phyloP scores from a whole-genome alignment of 2,329 filamentous ascomycete species.

The Aspergillus novofumigatus region DNA sequence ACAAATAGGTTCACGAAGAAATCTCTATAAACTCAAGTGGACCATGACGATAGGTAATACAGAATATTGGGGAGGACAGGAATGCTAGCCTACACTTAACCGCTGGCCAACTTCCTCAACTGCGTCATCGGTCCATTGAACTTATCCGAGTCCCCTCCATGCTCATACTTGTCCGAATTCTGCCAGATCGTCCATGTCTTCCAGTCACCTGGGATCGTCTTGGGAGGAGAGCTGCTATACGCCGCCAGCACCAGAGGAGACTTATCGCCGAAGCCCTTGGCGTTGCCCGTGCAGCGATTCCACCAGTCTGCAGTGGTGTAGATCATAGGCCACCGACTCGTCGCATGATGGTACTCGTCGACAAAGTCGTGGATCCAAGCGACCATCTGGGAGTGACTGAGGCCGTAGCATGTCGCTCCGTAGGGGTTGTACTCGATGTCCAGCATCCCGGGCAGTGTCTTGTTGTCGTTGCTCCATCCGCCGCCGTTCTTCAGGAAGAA shows the following conservation, averaged over 20 bases:
- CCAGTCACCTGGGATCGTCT: constrained; percentile 47
- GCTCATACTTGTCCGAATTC: constrained; percentile 13
- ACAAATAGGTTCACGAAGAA: no score
- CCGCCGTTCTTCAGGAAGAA: constrained; percentile 52
- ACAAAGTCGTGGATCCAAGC: constrained; percentile 52
- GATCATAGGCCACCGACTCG: constrained; percentile 48
- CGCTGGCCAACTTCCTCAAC: constrained; percentile 9
- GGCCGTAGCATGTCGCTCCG: constrained; percentile 42
- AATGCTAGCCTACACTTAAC: not conserved
- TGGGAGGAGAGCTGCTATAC: constrained; percentile 37
- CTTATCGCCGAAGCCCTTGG: constrained; percentile 43
- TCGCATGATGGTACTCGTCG: constrained; percentile 45
- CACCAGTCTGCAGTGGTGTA: constrained; percentile 54
- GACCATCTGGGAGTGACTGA: constrained; percentile 44
- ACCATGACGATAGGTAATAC: not conserved
- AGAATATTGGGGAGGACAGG: no score
- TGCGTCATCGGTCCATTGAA: constrained; percentile 13
- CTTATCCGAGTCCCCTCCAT: constrained; percentile 17
- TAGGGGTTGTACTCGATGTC: constrained; percentile 47
- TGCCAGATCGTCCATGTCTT: constrained; percentile 15
- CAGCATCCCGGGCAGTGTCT: constrained; percentile 55
- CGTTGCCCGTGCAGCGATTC: constrained; percentile 49
- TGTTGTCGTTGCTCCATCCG: constrained; percentile 50
- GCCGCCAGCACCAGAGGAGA: constrained; percentile 48
- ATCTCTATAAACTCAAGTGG: not conserved